Conservation (phyloP, 768 basidiomycete genomes). For the Auricularia heimuer region DNA sequence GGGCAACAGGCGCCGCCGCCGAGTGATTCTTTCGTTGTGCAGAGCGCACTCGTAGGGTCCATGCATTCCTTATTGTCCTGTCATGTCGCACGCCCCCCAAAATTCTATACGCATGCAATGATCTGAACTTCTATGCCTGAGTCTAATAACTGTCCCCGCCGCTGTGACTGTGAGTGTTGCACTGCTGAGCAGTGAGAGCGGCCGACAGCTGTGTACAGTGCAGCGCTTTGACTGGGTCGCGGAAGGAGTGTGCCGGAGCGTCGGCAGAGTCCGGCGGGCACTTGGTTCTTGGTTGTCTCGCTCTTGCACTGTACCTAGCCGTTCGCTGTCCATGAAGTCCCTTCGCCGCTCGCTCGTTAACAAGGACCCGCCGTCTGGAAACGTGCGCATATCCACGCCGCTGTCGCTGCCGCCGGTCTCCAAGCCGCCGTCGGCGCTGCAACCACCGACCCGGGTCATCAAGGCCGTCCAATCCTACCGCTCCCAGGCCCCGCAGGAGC, state of each 20-base stretch:
- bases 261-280: background rate
- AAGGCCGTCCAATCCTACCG: constrained; percentile 63
- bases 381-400: constrained; percentile 63
- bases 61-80: background rate
- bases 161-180: no score
- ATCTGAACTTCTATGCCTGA: background rate
- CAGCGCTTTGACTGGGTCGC: background rate
- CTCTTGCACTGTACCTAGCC: background rate
- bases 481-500: constrained; percentile 69
- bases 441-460: constrained; percentile 92
- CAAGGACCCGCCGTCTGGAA: constrained; percentile 40
- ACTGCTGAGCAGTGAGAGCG: background rate
- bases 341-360: constrained; percentile 72
- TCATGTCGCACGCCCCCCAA: background rate
- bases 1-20: background rate
- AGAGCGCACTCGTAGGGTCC: no score
- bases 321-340: constrained; percentile 52
- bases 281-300: background rate
- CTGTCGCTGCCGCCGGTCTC: constrained; percentile 56
- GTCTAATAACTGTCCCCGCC: no score
- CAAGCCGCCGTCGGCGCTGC: constrained; percentile 57
- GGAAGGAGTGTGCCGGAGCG: background rate
- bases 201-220: background rate
- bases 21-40: background rate
- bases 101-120: background rate